phyloP scores from a whole-genome alignment of 192 early-diverging fungal species.

The Backusella morwellensis region DNA sequence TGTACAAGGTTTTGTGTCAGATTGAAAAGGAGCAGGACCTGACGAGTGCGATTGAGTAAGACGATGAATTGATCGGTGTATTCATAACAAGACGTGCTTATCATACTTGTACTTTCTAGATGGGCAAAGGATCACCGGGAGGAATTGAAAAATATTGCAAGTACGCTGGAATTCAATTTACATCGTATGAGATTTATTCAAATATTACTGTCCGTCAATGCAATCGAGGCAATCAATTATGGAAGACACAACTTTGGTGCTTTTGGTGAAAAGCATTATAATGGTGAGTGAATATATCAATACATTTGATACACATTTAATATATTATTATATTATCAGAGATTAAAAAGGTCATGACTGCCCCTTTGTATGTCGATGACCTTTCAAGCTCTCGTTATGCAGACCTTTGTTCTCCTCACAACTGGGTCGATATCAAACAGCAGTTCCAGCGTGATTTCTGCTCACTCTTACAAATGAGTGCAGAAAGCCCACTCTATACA shows the following conservation, averaged over 20 bases:
- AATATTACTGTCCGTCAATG: conserved; percentile 48
- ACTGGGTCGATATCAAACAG: conserved; percentile 56
- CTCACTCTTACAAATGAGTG: conserved; percentile 64
- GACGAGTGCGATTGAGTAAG: conserved; percentile 59
- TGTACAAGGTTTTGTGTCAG: conserved; percentile 73
- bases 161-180: conserved; percentile 86
- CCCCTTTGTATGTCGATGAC: conserved; percentile 28
- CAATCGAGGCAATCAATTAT: conserved; percentile 69
- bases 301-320: too few relatives aligned
- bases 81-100: neutral
- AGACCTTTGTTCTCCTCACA: conserved; percentile 38
- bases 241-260: conserved; percentile 65
- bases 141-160: conserved; percentile 53
- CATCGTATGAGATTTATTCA: conserved; percentile 78
- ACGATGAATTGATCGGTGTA: neutral
- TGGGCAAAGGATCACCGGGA: conserved; percentile 71
- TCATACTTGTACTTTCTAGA: conserved; percentile 22
- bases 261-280: conserved; percentile 60
- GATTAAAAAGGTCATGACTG: conserved; percentile 46
- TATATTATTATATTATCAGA: conserved; percentile 26
- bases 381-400: conserved; percentile 43
- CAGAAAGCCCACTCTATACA: conserved; percentile 72
- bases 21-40: conserved; percentile 57
- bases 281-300: conserved; percentile 45
- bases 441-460: conserved; percentile 82